Conservation (phyloP, 805 yeast genomes). For the Deakozyma indianensis region DNA sequence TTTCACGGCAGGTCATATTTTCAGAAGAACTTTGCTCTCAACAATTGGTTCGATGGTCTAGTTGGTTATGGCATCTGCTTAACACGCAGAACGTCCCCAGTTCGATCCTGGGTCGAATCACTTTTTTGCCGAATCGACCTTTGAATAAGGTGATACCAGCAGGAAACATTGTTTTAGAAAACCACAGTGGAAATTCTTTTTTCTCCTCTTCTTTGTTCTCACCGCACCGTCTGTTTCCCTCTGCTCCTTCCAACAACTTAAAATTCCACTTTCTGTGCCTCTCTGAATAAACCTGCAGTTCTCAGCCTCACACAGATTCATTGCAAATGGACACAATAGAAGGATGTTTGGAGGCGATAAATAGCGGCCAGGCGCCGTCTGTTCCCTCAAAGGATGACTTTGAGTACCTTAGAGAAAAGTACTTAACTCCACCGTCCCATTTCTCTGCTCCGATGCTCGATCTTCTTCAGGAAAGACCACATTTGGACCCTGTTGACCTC, state of each 20-base stretch:
- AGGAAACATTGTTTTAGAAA: too few relatives aligned
- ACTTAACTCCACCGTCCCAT: neutral
- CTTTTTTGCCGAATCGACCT: too few relatives aligned
- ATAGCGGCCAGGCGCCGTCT: neutral
- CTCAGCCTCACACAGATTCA: too few relatives aligned
- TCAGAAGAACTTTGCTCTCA: neutral
- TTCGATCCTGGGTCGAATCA: conserved; percentile 99
- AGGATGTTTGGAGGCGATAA: neutral
- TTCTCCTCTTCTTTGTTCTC: too few relatives aligned
- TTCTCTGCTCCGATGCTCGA: neutral
- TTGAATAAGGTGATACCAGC: too few relatives aligned
- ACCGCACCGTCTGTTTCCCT: too few relatives aligned
- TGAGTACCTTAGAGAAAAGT: neutral
- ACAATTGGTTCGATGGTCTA: conserved; percentile 88
- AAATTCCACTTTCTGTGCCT: too few relatives aligned
- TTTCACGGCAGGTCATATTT: too few relatives aligned
- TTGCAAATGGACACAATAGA: neutral
- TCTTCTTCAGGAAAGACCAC: neutral
- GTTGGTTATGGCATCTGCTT: conserved; percentile 99
- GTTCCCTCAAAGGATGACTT: neutral
- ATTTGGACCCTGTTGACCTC: neutral
- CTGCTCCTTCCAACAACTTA: too few relatives aligned
- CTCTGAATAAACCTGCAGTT: too few relatives aligned
- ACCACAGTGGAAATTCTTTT: too few relatives aligned
- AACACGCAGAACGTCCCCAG: conserved; percentile 99